These are phyloP conservation scores for Coniochaeta prunicola DNA, from an alignment of 2,329 filamentous ascomycete species.

Conservation along the genomic window DNA sequence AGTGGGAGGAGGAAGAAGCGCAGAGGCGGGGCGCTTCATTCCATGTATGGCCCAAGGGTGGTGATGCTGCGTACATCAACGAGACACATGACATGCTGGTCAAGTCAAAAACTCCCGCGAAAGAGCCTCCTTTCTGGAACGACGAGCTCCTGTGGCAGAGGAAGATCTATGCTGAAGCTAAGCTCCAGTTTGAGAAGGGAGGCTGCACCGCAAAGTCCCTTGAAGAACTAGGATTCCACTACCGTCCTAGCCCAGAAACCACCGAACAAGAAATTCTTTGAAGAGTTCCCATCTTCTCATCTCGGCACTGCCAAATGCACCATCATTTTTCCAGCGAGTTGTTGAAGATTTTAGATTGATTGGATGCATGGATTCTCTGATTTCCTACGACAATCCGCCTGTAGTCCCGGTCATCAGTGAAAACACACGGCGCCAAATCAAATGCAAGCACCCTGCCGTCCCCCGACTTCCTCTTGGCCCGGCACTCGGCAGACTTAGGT, in stretches of 20 bases:
- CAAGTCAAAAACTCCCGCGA: conserved; percentile 46
- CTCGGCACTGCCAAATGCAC: not conserved
- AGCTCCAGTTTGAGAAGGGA: conserved; percentile 60
- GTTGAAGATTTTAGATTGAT: not conserved
- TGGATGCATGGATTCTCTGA: too few relatives aligned
- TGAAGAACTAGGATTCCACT: conserved; percentile 66
- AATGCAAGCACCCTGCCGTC: not conserved
- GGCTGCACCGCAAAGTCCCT: conserved; percentile 60
- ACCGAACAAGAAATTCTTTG: conserved; percentile 10
- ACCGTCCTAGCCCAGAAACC: conserved; percentile 20
- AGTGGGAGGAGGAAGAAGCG: conserved; percentile 61
- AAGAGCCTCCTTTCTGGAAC: conserved; percentile 65
- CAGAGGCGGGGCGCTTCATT: conserved; percentile 31
- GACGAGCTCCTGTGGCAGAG: conserved; percentile 67
- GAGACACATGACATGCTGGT: conserved; percentile 55
- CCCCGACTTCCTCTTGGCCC: not conserved
- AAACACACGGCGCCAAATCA: not conserved
- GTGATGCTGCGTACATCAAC: conserved; percentile 66
- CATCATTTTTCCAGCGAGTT: not conserved
- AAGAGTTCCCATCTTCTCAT: not conserved
- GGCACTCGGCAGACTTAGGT: not conserved
- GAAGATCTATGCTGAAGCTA: conserved; percentile 59
- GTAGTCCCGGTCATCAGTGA: not conserved
- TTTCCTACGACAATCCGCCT: too few relatives aligned
- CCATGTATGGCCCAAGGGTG: conserved; percentile 44